Base-by-base conservation (phyloP, 371 early-diverging fungal genomes). In the Mucor lusitanicus region DNA sequence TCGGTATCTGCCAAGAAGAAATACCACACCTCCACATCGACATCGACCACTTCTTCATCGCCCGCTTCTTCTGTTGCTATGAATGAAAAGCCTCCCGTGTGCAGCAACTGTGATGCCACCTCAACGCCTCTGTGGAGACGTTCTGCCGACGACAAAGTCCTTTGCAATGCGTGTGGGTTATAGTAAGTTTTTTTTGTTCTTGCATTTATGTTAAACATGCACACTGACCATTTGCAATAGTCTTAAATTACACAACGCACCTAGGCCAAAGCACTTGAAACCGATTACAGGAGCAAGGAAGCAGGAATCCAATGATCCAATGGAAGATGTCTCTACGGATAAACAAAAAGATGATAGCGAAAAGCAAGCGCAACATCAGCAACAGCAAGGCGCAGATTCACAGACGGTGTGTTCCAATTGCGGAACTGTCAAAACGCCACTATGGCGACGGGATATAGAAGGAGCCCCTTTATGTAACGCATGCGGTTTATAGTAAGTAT, bases 111-210 rank as follows among this genome's bases (percentile, higher is more conserved):
- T 75, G 85, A 86, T 6, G 91, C 95, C 6, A 94, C 92, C 0
- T 85, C 85, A 6, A 98, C 99, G 4, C 97, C 99, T 0, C 87
- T 98, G 15, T 99, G 99, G 99, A 85, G 99, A 37, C 81, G 97
- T 56, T 92, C 92, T 23, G 87, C 87, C 28, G 82, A 93, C 59
- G 95, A 94, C 55, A 88, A 94, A 60, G 72, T 90, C 3, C 81
- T 98, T 17, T 99, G 99, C 83, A 99, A 98, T 79, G 97, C 99
- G 17, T 99, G 99, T 70, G 98, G 98, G 0, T 80, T 99, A 33
- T 99, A 97, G 83, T 82, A 80, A 71, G 82, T 71, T 23, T 21
- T 46, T 7, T 33, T 7, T 33, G 1, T 3, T 7, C 46, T 19
- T 37, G 37, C 35, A 8, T 17, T 40, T n/a, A 37, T n/a, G n/a